Evolutionary conservation across 768 basidiomycete species (phyloP).

Genomic region (Candolleomyces eurysporus): DNA sequence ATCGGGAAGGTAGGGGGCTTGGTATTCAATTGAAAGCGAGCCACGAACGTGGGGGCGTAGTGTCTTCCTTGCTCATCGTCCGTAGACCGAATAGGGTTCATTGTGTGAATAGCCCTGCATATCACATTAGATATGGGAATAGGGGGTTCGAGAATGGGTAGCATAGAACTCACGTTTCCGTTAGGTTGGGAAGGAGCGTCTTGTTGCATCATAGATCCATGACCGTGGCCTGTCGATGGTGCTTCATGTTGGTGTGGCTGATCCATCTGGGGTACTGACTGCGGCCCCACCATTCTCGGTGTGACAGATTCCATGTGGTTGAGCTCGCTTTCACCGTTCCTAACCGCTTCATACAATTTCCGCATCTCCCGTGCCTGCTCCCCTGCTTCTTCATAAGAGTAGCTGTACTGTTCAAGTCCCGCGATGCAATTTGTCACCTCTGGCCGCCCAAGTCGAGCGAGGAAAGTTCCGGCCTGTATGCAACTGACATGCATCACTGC

Average conservation of each 20-base stretch:
- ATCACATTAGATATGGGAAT: constrained; percentile 1
- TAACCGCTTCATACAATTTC: constrained; percentile 43
- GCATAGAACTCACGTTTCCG: constrained; percentile 1
- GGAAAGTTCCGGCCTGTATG: constrained; percentile 77
- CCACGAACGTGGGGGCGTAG: constrained; percentile 2
- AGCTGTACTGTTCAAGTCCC: constrained; percentile 85
- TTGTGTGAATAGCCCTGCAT: neutral
- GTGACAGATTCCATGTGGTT: constrained; percentile 46
- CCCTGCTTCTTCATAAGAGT: constrained; percentile 83
- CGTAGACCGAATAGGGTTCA: constrained; percentile 1
- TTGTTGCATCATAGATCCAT: constrained; percentile 7
- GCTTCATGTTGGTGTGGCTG: constrained; percentile 5
- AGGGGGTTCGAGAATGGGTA: neutral
- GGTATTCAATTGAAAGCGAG: neutral
- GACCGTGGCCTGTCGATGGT: constrained; percentile 4
- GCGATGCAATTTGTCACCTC: constrained; percentile 83
- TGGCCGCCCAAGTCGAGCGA: constrained; percentile 78
- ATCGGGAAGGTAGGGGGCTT: neutral
- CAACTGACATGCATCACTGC: constrained; percentile 88
- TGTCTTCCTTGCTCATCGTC: neutral
- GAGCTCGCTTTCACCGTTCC: constrained; percentile 42
- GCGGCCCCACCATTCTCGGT: constrained; percentile 31
- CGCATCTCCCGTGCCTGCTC: constrained; percentile 74
- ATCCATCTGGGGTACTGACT: constrained; percentile 13
- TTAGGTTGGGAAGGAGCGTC: constrained; percentile 1